Evolutionary conservation across 345 rosid species (phyloP), one percentile per base, ranked within the genome.

Genomic region (Eucalyptus cloeziana): DNA sequence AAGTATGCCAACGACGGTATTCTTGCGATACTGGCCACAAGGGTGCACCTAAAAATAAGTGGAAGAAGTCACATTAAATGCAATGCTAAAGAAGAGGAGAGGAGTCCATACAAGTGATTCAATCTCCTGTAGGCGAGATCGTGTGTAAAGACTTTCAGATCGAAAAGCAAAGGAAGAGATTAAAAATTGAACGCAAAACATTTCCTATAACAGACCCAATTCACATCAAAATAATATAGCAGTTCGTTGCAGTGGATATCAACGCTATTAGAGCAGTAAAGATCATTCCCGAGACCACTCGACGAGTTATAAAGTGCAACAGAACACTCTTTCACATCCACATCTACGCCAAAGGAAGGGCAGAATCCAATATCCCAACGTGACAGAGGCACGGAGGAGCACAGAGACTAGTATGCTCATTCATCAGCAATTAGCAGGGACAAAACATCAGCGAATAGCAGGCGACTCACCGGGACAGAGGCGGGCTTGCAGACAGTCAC

Each of bases 21-120:
- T 98, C 94, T 97, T 98, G 58, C 99, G 97, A 89, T 98, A 98
- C 88, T 98, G 98, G 86, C 99, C 99, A 93, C 99, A 98, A 22
- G 98, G 99, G 93, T 98, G 99, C 87, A 97, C 99, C 99, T 98
- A 91, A 89, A 27, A 16, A 88, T 8, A 67, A 27, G 40, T 47
- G 76, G 49, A 88, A 40, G 83, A 43, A 90, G 87, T 83, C 89
- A 7, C 87, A 76, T 69, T 31, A 49, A 15, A 33, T 14, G 30
- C 47, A 37, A 76, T 21, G 47, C 47, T 86, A 51, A 49, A 86
- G 87, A 86, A 54, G 47, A 4, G 6, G 54, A 85, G 56, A 85
- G 14, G 54, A n/a, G 87, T 54, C 87, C 54, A 86, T 16, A 30
- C 87, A 22, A n/a, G 60, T 54, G 60, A 86, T 31, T 50, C 45